Percentiles rank a stretch among this genome's conserved stretches.
These are phyloP conservation scores for Pseudogymnoascus sp. DNA, from an alignment of 2,329 filamentous ascomycete genomes.

Conservation along the genomic window DNA sequence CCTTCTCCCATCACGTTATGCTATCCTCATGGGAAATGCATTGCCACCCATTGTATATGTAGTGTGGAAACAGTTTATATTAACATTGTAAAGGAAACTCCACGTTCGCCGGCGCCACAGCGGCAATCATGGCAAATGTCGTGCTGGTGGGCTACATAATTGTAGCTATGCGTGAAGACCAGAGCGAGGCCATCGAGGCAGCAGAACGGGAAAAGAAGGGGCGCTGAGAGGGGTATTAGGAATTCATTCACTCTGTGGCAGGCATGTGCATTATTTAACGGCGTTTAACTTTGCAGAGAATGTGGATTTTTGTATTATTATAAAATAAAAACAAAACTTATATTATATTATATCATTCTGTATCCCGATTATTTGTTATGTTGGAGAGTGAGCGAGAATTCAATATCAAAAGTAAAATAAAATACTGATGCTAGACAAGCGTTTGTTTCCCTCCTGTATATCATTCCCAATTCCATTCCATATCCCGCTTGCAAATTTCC, in stretches of 20 bases:
- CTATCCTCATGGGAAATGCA: no score
- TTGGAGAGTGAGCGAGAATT: not conserved
- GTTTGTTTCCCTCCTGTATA: not conserved
- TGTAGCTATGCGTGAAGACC: slow-evolving; percentile 85
- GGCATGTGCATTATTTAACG: not conserved
- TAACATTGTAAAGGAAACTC: slow-evolving; percentile 59
- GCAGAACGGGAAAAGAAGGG: slow-evolving; percentile 37
- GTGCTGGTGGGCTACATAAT: slow-evolving; percentile 86
- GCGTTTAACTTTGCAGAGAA: not conserved
- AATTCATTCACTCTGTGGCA: not conserved
- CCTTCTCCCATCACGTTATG: no score
- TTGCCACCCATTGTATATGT: not conserved
- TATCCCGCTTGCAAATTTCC: not conserved
- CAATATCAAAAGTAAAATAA: not conserved
- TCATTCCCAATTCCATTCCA: not conserved
- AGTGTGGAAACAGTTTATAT: not conserved
- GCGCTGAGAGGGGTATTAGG: not conserved
- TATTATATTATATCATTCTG: not conserved
- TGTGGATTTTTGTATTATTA: not conserved
- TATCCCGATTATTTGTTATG: not conserved
- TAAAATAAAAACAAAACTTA: not conserved
- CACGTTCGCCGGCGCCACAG: slow-evolving; percentile 76
- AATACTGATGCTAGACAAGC: not conserved
- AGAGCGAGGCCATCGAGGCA: slow-evolving; percentile 33
- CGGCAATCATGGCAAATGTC: slow-evolving; percentile 84